Evolutionary conservation across 257 asterid genomes (phyloP).

Genomic region (Scutellaria barbata): DNA sequence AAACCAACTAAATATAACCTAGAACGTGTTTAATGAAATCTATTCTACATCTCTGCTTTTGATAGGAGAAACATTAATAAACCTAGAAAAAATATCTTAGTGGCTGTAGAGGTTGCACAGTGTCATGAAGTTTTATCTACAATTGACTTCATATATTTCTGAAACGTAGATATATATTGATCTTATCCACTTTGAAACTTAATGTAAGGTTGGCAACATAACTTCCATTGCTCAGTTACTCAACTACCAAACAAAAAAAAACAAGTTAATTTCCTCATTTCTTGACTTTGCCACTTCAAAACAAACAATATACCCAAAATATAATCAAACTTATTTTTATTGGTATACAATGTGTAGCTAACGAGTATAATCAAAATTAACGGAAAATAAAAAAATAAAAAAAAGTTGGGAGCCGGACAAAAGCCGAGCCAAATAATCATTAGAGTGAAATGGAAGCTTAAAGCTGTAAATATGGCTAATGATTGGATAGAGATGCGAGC

Average conservation of each 20-base stretch:
- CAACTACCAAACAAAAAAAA: constrained; percentile 11
- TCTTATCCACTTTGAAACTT: constrained; percentile 10
- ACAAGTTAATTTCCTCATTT: not conserved
- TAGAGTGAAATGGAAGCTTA: constrained; percentile 5
- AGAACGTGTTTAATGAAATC: no score
- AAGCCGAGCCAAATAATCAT: constrained; percentile 7
- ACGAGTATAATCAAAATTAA: no score
- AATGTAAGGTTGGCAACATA: not conserved
- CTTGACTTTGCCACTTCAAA: not conserved
- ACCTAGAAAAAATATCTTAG: not conserved
- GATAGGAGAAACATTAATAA: not conserved
- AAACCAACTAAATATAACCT: no score
- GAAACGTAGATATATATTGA: not conserved
- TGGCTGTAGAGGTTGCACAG: not conserved
- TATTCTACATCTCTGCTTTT: no score
- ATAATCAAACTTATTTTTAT: no score
- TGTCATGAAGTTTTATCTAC: no score
- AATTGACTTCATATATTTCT: no score
- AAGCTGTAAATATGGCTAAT: constrained; percentile 29
- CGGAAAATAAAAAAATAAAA: not conserved
- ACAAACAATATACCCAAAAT: not conserved
- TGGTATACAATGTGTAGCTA: no score
- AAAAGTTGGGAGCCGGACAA: not conserved
- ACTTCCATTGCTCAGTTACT: not conserved
- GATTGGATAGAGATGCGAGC: constrained; percentile 5